Evolutionary conservation across 345 rosid genomes (phyloP).

Genomic region (Brassica napus): Da-Ae NC_063440.1:414501-415000

Average conservation of each 20-base stretch:
- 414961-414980: no score
- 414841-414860: background rate
- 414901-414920: background rate
- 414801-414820: background rate
- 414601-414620: conserved; percentile 77
- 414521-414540: conserved; percentile 28
- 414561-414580: conserved; percentile 43
- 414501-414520: conserved; percentile 32
- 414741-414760: background rate
- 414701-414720: conserved; percentile 32
- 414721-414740: background rate
- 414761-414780: conserved; percentile 8
- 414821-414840: background rate
- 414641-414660: conserved; percentile 72
- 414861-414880: background rate
- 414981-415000: no score
- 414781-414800: background rate
- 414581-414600: conserved; percentile 81
- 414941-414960: no score
- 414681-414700: conserved; percentile 74
- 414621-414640: conserved; percentile 64
- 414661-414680: conserved; percentile 58
- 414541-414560: conserved; percentile 32
- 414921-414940: no score
- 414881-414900: background rate